Conservation (phyloP, 495 filamentous ascomycete genomes). For the Filosporella fistucella region DNA sequence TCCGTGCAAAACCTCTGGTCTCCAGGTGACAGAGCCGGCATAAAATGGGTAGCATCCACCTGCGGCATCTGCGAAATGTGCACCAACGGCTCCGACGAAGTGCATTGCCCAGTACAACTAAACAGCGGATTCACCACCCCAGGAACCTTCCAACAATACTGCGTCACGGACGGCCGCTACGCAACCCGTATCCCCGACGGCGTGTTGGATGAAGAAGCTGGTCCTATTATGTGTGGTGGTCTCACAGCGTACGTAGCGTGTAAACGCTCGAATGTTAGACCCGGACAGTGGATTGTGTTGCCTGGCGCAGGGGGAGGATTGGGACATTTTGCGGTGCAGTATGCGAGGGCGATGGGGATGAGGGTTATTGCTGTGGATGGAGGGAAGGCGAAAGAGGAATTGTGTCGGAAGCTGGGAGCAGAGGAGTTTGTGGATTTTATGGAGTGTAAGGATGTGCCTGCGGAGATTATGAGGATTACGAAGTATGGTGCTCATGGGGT, state of each 20-base stretch:
- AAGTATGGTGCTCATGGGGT: slow-evolving; percentile 1
- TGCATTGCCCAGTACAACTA: slow-evolving; percentile 47
- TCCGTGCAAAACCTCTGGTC: background rate
- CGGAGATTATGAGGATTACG: background rate
- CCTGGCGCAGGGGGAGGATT: slow-evolving; percentile 56
- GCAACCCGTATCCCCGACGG: slow-evolving; percentile 62
- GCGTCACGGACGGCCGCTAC: slow-evolving; percentile 53
- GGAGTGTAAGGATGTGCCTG: background rate
- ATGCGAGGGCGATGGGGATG: slow-evolving; percentile 58
- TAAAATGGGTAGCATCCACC: background rate
- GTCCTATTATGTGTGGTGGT: slow-evolving; percentile 63
- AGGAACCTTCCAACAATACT: slow-evolving; percentile 69
- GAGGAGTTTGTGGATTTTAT: slow-evolving; percentile 1
- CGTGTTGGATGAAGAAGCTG: slow-evolving; percentile 49
- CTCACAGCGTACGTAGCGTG: slow-evolving; percentile 53
- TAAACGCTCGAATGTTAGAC: slow-evolving; percentile 46
- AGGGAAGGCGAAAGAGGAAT: background rate
- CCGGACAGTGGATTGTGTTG: slow-evolving; percentile 59
- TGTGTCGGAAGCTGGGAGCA: background rate
- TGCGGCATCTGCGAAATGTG: slow-evolving; percentile 3
- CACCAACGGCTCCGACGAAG: slow-evolving; percentile 29
- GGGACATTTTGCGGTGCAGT: slow-evolving; percentile 58
- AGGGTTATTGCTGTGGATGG: slow-evolving; percentile 51
- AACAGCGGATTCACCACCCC: slow-evolving; percentile 41
- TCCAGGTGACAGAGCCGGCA: background rate